Evolutionary conservation across 179 eudicot species (phyloP).

Genomic region (Carnegiea gigantea): DNA sequence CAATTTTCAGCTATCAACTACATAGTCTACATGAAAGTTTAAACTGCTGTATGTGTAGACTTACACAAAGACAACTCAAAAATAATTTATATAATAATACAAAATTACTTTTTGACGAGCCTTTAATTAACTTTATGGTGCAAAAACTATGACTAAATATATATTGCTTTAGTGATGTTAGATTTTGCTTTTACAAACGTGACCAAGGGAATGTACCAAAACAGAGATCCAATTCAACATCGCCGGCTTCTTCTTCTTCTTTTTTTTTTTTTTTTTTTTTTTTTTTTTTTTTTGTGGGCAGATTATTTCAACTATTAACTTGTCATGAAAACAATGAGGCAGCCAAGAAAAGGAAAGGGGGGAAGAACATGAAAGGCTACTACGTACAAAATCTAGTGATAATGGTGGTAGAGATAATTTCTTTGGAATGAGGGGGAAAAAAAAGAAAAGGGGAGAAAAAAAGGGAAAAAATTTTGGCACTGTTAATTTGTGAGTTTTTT

Average conservation of each 20-base stretch:
- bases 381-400: background rate
- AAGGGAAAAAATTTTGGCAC: background rate
- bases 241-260: background rate
- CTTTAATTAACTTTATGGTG: background rate
- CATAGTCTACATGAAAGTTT: slow-evolving; percentile 17
- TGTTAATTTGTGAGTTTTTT: background rate
- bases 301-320: background rate
- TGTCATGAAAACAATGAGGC: too few species aligned
- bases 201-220: background rate
- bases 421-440: background rate
- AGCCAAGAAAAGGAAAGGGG: too few species aligned
- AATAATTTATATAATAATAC: background rate
- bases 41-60: slow-evolving; percentile 17
- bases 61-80: too few species aligned
- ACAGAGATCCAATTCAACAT: background rate
- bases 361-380: too few species aligned
- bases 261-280: too few species aligned
- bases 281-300: background rate
- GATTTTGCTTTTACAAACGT: background rate
- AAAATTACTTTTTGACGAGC: background rate
- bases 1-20: slow-evolving; percentile 19
- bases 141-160: too few species aligned
- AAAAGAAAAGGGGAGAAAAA: background rate
- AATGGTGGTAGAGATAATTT: background rate
- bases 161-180: background rate